These are phyloP conservation scores for Rhizophagus sp. DNA, from an alignment of 192 early-diverging fungal genomes.

Conservation along the genomic window DNA sequence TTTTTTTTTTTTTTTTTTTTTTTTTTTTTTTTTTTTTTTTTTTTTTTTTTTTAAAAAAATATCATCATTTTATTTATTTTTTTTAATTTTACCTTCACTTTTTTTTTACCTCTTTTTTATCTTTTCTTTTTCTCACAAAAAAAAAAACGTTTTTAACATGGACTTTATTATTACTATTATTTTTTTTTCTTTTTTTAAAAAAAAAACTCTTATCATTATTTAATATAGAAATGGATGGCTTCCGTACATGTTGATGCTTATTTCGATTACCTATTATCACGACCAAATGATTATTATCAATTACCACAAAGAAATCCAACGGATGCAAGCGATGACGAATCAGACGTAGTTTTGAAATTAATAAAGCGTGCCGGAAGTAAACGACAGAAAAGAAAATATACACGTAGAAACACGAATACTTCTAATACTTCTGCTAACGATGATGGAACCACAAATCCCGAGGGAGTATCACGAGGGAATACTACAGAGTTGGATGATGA, in stretches of 20 bases:
- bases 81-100: neutral
- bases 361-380: conserved; percentile 30
- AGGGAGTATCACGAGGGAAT: neutral
- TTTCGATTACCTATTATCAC: conserved; percentile 25
- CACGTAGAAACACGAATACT: conserved; percentile 14
- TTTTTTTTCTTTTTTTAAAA: neutral
- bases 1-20: too few species aligned
- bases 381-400: conserved; percentile 27
- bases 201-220: neutral
- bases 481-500: neutral
- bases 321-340: conserved; percentile 9
- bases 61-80: too few species aligned
- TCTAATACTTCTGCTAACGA: neutral
- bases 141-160: too few species aligned
- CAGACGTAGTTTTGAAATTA: conserved; percentile 26
- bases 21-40: too few species aligned
- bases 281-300: conserved; percentile 27
- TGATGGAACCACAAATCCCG: neutral
- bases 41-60: too few species aligned
- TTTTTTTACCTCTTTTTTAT: neutral
- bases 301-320: conserved; percentile 22
- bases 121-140: neutral
- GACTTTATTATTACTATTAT: too few species aligned
- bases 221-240: conserved; percentile 29
- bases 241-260: conserved; percentile 23